Percentiles rank a stretch among this genome's conserved stretches.
These are phyloP conservation scores for Cryptococcus sp. DNA, from an alignment of 1,284 basidiomycete species.

Conservation along the genomic window DNA sequence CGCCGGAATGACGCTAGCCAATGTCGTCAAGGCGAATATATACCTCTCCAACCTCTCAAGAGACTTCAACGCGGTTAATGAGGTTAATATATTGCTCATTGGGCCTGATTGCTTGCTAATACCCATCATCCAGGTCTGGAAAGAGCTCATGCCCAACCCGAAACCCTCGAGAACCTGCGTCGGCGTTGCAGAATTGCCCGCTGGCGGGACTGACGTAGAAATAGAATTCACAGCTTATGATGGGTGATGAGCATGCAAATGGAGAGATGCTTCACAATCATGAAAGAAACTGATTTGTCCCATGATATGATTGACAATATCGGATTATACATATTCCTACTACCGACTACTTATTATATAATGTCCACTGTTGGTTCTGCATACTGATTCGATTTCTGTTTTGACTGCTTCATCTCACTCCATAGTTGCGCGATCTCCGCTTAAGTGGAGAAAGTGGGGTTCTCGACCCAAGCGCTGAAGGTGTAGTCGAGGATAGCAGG, in stretches of 20 bases:
- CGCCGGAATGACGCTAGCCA: conserved; percentile 34
- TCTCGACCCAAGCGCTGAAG: conserved; percentile 27
- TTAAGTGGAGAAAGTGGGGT: conserved; percentile 35
- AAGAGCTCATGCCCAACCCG: conserved; percentile 50
- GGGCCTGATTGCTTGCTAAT: background rate
- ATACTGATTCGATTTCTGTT: background rate
- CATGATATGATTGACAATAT: no score
- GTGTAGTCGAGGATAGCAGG: conserved; percentile 30
- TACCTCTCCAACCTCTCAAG: conserved; percentile 44
- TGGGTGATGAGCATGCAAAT: conserved; percentile 12
- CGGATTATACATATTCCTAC: background rate
- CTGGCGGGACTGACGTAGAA: conserved; percentile 63
- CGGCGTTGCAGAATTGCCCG: conserved; percentile 63
- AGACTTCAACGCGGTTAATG: conserved; percentile 45
- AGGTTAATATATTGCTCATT: conserved; percentile 21
- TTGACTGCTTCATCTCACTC: background rate
- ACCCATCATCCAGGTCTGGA: conserved; percentile 27
- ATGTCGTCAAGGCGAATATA: conserved; percentile 49
- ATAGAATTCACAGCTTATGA: conserved; percentile 64
- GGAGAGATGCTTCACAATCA: no score
- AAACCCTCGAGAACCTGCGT: conserved; percentile 68
- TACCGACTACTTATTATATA: no score
- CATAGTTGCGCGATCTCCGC: background rate
- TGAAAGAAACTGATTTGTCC: no score
- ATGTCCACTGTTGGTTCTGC: no score